Evolutionary conservation across 257 asterid genomes (phyloP).

Genomic region (Cordia subcordata): DNA sequence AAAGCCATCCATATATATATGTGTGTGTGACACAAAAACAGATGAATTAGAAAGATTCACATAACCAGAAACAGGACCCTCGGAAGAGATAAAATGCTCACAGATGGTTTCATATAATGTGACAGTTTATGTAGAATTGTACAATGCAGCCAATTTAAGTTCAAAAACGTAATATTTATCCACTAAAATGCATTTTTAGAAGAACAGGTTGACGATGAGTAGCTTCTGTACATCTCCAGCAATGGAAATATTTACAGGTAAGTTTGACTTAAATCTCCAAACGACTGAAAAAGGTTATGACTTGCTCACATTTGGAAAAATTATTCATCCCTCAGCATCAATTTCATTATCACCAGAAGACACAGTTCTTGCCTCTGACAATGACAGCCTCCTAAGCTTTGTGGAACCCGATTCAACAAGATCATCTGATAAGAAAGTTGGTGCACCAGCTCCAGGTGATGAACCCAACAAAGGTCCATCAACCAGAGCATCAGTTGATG

Average conservation of each 20-base stretch:
- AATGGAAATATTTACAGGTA: slow-evolving; percentile 64
- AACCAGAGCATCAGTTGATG: slow-evolving; percentile 55
- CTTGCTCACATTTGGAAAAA: slow-evolving; percentile 31
- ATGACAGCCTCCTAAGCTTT: slow-evolving; percentile 51
- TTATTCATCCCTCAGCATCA: slow-evolving; percentile 61
- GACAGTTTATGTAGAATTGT: not conserved
- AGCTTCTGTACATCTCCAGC: slow-evolving; percentile 64
- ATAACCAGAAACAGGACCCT: not conserved
- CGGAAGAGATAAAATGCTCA: not conserved
- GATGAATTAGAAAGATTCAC: too few species aligned
- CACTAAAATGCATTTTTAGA: slow-evolving; percentile 4
- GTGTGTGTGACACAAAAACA: too few species aligned
- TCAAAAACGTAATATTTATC: not conserved
- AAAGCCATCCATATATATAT: too few species aligned
- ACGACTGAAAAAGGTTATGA: slow-evolving; percentile 24
- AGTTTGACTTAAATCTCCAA: slow-evolving; percentile 40
- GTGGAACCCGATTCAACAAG: slow-evolving; percentile 60
- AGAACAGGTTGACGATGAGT: slow-evolving; percentile 42
- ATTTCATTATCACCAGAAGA: slow-evolving; percentile 67
- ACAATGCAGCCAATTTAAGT: not conserved
- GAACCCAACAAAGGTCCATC: slow-evolving; percentile 60
- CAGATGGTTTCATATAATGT: not conserved
- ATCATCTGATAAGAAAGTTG: slow-evolving; percentile 58
- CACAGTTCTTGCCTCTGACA: slow-evolving; percentile 68
- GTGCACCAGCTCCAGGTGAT: slow-evolving; percentile 59